These are phyloP conservation scores for Eremothecium cymbalariae DNA, from an alignment of 1,139 yeast species.

Conservation along the genomic window DNA sequence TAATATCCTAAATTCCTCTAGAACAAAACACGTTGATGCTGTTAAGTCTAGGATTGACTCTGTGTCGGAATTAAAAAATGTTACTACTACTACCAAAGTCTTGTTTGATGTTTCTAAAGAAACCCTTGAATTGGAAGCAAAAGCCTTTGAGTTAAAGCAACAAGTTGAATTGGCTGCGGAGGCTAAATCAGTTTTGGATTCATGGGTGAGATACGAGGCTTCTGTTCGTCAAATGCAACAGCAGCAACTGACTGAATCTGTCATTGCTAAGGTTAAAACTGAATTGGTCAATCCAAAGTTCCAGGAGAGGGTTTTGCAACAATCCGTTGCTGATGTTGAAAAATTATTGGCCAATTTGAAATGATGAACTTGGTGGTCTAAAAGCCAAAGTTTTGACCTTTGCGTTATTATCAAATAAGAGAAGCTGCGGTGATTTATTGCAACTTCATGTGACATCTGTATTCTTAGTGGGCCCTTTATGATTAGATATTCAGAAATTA, in stretches of 20 bases:
- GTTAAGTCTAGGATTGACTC: conserved; percentile 86
- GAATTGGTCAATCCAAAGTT: conserved; percentile 81
- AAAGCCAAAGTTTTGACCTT: not conserved
- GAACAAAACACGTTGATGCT: conserved; percentile 83
- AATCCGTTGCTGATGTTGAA: conserved; percentile 88
- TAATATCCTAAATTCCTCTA: conserved; percentile 75
- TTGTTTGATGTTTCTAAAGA: conserved; percentile 92
- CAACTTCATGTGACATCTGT: not conserved
- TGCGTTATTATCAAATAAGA: conserved; percentile 1
- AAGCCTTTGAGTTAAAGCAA: conserved; percentile 89
- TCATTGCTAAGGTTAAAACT: conserved; percentile 80
- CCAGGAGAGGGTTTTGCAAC: conserved; percentile 87
- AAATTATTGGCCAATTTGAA: conserved; percentile 49
- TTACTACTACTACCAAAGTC: conserved; percentile 82
- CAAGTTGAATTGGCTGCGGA: conserved; percentile 76
- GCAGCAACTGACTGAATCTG: conserved; percentile 78
- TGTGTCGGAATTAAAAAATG: conserved; percentile 85
- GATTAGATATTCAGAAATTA: conserved; percentile 4
- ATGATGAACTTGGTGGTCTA: conserved; percentile 10
- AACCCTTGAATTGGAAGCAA: conserved; percentile 91
- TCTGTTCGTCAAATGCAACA: conserved; percentile 96
- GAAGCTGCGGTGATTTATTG: too few relatives aligned
- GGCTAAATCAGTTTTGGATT: conserved; percentile 92
- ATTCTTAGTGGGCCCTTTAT: conserved; percentile 1
- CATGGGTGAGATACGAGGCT: conserved; percentile 98